These are phyloP conservation scores for Quercus bicolor DNA, from an alignment of 306 rosid species.

Conservation along the genomic window DNA sequence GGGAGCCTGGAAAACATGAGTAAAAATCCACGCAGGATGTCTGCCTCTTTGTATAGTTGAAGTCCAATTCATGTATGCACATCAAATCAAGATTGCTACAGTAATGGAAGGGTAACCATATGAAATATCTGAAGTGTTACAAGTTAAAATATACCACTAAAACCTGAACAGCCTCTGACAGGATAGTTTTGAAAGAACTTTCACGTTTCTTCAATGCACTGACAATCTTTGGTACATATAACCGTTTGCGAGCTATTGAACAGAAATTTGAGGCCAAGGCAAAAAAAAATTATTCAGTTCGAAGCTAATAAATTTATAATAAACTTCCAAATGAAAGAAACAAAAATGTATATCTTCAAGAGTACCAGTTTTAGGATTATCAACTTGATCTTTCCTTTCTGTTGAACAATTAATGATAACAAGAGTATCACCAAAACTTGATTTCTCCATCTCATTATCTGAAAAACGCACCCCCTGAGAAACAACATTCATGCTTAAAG, in stretches of 20 bases:
- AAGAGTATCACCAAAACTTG: conserved; percentile 40
- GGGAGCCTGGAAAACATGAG: too few species aligned
- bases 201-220: conserved; percentile 64
- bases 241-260: conserved; percentile 45
- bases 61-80: not conserved
- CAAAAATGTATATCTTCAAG: conserved; percentile 1
- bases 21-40: too few species aligned
- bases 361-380: conserved; percentile 43
- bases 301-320: conserved; percentile 5
- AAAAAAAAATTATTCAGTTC: not conserved
- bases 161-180: conserved; percentile 55
- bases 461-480: conserved; percentile 56
- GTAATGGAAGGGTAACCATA: not conserved
- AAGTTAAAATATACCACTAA: conserved; percentile 46
- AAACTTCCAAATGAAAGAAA: conserved; percentile 12
- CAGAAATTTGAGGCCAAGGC: conserved; percentile 23
- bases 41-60: too few species aligned
- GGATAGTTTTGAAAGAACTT: conserved; percentile 43
- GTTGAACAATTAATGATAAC: conserved; percentile 33
- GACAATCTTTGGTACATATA: conserved; percentile 43
- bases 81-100: not conserved
- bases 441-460: conserved; percentile 34
- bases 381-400: conserved; percentile 21
- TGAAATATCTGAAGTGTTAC: conserved; percentile 1
- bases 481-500: not conserved